These are phyloP conservation scores for Fraxinus angustifolia DNA, from an alignment of 305 asterid species.

Conservation along the genomic window DNA sequence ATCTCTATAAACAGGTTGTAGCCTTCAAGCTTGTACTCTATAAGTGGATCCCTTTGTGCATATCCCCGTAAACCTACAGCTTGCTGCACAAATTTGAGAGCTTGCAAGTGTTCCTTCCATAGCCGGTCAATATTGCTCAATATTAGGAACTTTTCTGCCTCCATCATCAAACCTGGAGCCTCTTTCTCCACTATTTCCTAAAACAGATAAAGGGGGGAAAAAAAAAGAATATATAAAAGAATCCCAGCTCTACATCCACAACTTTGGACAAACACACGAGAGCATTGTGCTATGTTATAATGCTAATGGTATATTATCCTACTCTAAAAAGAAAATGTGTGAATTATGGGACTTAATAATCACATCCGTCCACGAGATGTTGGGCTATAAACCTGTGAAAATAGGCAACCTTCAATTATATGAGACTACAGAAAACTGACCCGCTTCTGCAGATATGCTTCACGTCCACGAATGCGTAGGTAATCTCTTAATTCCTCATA, in stretches of 20 bases:
- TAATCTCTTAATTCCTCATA: slow-evolving; percentile 70
- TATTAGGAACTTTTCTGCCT: slow-evolving; percentile 86
- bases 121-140: slow-evolving; percentile 88
- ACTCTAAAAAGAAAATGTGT: not conserved
- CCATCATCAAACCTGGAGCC: slow-evolving; percentile 94
- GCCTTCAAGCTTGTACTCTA: slow-evolving; percentile 95
- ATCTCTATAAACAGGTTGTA: slow-evolving; percentile 96
- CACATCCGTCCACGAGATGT: not conserved
- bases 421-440: slow-evolving; percentile 39
- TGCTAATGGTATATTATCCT: not conserved
- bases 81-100: slow-evolving; percentile 95
- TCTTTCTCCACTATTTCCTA: slow-evolving; percentile 90
- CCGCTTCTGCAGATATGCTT: slow-evolving; percentile 83
- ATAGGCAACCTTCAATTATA: not conserved
- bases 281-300: not conserved
- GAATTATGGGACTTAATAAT: not conserved
- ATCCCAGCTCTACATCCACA: not conserved
- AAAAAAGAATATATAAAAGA: too few species aligned
- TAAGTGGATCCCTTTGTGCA: slow-evolving; percentile 98
- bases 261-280: not conserved
- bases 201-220: not conserved
- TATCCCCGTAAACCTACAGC: slow-evolving; percentile 96
- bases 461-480: slow-evolving; percentile 81
- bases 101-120: slow-evolving; percentile 99
- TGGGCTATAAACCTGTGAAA: not conserved